A percentile compares a stretch with the other conserved stretches of the same genome.
Evolutionary conservation across 1,284 basidiomycete species (phyloP).

Genomic region (Ceratobasidium sp.): DNA sequence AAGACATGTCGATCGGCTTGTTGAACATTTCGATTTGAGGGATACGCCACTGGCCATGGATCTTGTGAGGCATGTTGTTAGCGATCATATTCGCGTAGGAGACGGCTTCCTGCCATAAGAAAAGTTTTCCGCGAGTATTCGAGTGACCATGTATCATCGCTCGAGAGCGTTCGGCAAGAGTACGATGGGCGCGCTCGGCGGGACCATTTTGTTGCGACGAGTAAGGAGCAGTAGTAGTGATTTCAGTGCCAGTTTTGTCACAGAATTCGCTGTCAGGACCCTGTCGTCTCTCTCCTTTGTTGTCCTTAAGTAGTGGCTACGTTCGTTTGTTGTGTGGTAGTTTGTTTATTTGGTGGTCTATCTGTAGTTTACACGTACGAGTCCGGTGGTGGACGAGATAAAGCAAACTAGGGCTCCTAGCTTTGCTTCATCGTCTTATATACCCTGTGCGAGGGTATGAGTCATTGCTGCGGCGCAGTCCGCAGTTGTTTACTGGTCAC

Average conservation of each 20-base stretch:
- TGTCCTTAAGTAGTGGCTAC: too few species aligned
- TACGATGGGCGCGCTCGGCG: conserved; percentile 47
- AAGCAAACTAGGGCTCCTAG: too few species aligned
- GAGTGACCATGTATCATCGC: conserved; percentile 18
- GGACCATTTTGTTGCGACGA: conserved; percentile 47
- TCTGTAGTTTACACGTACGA: too few species aligned
- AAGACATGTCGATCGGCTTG: conserved; percentile 10
- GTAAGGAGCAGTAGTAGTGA: conserved; percentile 43
- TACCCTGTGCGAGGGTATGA: too few species aligned
- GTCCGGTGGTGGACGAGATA: too few species aligned
- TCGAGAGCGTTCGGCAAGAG: conserved; percentile 23
- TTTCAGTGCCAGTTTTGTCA: conserved; percentile 1
- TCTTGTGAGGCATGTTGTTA: conserved; percentile 13
- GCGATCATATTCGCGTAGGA: not conserved
- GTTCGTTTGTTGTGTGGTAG: too few species aligned
- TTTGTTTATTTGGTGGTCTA: too few species aligned
- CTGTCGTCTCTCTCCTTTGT: too few species aligned
- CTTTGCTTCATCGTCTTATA: too few species aligned
- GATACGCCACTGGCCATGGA: not conserved
- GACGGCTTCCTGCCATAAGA: conserved; percentile 32
- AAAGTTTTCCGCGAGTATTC: not conserved
- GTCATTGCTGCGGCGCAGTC: too few species aligned
- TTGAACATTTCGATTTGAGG: conserved; percentile 8
- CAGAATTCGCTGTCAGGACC: too few species aligned
- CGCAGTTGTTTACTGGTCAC: too few species aligned